phyloP scores from a whole-genome alignment of 345 rosid species.

The Linum usitatissimum region DNA sequence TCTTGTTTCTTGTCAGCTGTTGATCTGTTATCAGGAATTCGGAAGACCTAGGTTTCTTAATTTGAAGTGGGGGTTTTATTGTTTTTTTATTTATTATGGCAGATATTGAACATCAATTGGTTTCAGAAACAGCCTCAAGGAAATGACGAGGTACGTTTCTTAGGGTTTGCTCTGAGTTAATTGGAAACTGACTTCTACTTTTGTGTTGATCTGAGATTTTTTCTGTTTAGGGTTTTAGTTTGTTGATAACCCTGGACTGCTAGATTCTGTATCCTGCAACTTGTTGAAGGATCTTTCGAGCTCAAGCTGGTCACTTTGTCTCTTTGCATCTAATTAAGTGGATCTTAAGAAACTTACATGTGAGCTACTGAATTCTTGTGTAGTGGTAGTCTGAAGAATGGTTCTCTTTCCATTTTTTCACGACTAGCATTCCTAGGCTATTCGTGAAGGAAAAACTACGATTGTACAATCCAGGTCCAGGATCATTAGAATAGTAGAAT shows the following conservation, averaged over 20 bases:
- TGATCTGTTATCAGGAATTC: slow-evolving; percentile 9
- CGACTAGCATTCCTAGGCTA: too few relatives aligned
- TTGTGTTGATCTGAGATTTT: too few relatives aligned
- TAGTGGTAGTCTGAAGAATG: not conserved
- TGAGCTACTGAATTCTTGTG: not conserved
- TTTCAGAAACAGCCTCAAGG: slow-evolving; percentile 79
- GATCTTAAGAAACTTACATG: not conserved
- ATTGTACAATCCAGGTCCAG: too few relatives aligned
- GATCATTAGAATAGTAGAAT: too few relatives aligned
- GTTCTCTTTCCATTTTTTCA: not conserved
- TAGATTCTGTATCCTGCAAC: too few relatives aligned
- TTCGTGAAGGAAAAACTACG: not conserved
- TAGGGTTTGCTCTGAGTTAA: not conserved
- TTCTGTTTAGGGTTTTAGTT: too few relatives aligned
- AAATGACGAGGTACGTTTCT: slow-evolving; percentile 64
- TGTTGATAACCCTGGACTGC: too few relatives aligned
- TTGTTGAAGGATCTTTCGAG: too few relatives aligned
- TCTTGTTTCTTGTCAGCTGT: not conserved
- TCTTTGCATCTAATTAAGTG: not conserved
- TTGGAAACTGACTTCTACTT: not conserved
- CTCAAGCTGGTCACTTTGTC: too few relatives aligned
- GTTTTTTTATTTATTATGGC: slow-evolving; percentile 17
- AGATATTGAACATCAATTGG: slow-evolving; percentile 84
- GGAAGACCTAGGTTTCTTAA: slow-evolving; percentile 1
- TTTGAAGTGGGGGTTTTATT: not conserved